phyloP scores from a whole-genome alignment of 2,329 filamentous ascomycete genomes.

The Curvularia hawaiiensis region DNA sequence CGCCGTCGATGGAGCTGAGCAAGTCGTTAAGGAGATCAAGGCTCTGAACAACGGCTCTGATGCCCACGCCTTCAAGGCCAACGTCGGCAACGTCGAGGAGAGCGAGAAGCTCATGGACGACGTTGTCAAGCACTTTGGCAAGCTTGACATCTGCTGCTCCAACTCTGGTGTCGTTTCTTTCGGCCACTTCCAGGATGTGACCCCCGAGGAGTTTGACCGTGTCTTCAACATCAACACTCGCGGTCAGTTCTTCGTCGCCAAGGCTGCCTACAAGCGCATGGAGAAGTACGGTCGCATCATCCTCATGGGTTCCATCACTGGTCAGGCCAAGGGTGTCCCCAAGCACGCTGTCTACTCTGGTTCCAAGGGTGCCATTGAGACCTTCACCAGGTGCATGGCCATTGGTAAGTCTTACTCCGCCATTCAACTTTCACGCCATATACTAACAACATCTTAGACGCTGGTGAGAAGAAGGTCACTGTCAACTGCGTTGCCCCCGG shows the following conservation, averaged over 20 bases:
- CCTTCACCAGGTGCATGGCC: conserved; percentile 60
- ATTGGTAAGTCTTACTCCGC: conserved; percentile 45
- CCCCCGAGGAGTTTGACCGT: conserved; percentile 61
- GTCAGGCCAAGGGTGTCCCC: conserved; percentile 61
- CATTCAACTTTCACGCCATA: neutral
- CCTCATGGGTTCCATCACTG: conserved; percentile 62
- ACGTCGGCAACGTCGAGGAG: conserved; percentile 68
- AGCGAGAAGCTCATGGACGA: conserved; percentile 68
- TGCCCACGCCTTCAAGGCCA: conserved; percentile 69
- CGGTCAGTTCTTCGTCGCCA: conserved; percentile 67
- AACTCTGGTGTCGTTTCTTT: conserved; percentile 66
- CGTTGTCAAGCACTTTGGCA: conserved; percentile 67
- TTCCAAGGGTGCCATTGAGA: conserved; percentile 61
- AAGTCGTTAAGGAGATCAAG: conserved; percentile 70
- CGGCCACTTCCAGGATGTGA: conserved; percentile 59
- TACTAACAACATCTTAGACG: conserved; percentile 44
- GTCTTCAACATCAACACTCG: conserved; percentile 67
- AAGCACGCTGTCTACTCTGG: conserved; percentile 61
- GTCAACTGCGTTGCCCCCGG: conserved; percentile 66
- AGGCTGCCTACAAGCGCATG: conserved; percentile 61
- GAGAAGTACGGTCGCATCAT: conserved; percentile 59
- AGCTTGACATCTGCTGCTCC: conserved; percentile 72
- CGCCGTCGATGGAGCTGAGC: conserved; percentile 66
- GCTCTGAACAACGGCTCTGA: conserved; percentile 63
- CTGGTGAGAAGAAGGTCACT: conserved; percentile 60